phyloP scores from a whole-genome alignment of 352 stramenopile genomes.

The Globisporangium spinosum region DNA sequence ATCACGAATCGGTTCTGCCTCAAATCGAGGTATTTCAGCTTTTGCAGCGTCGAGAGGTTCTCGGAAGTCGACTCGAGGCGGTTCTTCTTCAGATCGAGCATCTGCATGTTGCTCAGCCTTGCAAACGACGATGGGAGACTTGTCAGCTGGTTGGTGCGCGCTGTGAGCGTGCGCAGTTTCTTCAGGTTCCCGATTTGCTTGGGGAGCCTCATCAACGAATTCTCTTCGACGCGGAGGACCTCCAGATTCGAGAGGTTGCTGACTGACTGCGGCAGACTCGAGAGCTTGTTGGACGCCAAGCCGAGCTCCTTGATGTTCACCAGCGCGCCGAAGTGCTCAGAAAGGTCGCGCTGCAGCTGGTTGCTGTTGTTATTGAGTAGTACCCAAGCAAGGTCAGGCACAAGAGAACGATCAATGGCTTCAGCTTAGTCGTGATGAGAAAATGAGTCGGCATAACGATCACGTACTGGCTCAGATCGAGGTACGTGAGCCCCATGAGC shows the following conservation, averaged over 20 bases:
- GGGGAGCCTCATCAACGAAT: constrained; percentile 44
- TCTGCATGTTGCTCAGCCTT: constrained; percentile 48
- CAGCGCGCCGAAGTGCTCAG: constrained; percentile 45
- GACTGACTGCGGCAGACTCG: constrained; percentile 50
- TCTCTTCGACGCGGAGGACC: constrained; percentile 60
- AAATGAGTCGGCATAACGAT: not conserved
- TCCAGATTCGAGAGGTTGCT: constrained; percentile 46
- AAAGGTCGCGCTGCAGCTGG: constrained; percentile 47
- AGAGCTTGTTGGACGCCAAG: constrained; percentile 60
- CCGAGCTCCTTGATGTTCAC: constrained; percentile 58
- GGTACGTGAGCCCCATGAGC: constrained; percentile 51
- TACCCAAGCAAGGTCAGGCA: not conserved
- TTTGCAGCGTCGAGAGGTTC: constrained; percentile 34
- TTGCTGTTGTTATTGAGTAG: constrained; percentile 38
- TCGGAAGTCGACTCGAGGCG: constrained; percentile 42
- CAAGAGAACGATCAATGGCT: not conserved
- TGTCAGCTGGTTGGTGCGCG: constrained; percentile 58
- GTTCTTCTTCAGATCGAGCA: constrained; percentile 80
- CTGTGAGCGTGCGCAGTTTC: constrained; percentile 58
- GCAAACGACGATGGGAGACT: constrained; percentile 44
- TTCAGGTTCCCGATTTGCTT: constrained; percentile 46
- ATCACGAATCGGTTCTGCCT: constrained; percentile 60
- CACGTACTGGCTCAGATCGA: constrained; percentile 76
- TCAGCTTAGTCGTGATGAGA: not conserved
- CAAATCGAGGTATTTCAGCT: constrained; percentile 70